A percentile compares a stretch with the other conserved stretches of the same genome.
These are phyloP conservation scores for Gnetum montanum DNA, from an alignment of 75 land plant genomes.

Conservation along the genomic window DNA sequence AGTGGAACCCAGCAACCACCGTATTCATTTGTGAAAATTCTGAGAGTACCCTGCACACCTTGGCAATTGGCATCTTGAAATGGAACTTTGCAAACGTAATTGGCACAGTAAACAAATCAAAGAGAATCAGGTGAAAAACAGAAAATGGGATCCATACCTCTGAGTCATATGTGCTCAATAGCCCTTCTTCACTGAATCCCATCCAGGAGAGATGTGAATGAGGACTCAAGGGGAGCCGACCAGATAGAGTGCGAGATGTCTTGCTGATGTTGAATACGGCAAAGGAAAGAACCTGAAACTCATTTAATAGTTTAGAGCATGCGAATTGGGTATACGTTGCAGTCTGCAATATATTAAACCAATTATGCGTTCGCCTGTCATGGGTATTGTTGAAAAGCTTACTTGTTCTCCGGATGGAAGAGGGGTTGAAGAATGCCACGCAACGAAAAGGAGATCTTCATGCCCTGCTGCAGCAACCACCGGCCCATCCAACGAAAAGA, in stretches of 20 bases:
- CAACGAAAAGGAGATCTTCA: slow-evolving; percentile 57
- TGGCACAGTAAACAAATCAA: background rate
- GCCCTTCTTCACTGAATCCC: slow-evolving; percentile 92
- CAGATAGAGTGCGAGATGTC: slow-evolving; percentile 29
- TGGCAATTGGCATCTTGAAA: background rate
- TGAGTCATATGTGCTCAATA: slow-evolving; percentile 79
- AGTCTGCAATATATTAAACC: too few species aligned
- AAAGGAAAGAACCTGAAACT: slow-evolving; percentile 56
- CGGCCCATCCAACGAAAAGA: slow-evolving; percentile 76
- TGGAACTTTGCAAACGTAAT: background rate
- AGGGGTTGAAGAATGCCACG: slow-evolving; percentile 68
- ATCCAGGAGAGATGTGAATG: slow-evolving; percentile 78
- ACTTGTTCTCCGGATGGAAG: slow-evolving; percentile 82
- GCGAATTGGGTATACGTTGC: too few species aligned
- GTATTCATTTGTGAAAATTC: slow-evolving; percentile 55
- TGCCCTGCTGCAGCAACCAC: slow-evolving; percentile 78
- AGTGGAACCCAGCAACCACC: slow-evolving; percentile 89
- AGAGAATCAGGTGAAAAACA: background rate
- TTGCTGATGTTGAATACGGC: slow-evolving; percentile 45
- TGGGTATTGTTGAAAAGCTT: too few species aligned
- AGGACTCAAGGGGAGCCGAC: slow-evolving; percentile 76
- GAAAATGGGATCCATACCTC: slow-evolving; percentile 44
- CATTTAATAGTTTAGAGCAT: too few species aligned
- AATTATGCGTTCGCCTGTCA: too few species aligned
- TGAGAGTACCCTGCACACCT: slow-evolving; percentile 58